Base-by-base conservation (phyloP, 2,329 filamentous ascomycete species). In the Colletotrichum sp. region DNA sequence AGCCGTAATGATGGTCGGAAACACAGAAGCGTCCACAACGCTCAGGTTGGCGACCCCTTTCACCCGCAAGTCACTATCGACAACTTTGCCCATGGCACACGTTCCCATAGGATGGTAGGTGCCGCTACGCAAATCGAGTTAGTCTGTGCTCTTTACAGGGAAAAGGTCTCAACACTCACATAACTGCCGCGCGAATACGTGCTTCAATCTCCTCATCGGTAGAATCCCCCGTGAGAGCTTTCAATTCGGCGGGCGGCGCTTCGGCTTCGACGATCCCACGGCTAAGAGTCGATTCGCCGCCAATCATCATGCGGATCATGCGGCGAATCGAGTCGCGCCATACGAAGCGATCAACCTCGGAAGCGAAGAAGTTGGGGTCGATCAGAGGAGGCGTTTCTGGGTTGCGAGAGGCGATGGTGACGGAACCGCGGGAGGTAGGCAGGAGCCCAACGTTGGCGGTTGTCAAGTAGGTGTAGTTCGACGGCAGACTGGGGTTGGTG, bases 11-110 rank as follows among this genome's bases (percentile, higher is more conserved):
- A 81, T 75, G 36, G 80, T 76, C 1, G 84, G 84, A 36, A 85
- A 81, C 12, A 86, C 80, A 13, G 82, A 85, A 8, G 84, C 82
- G 74, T 87, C 85, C 0, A 85, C 82, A 4, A 87, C 79, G 8
- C 84, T 81, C 26, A 87, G 78, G 18, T 80, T 80, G 2, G 77
- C 75, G 1, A 85, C 81, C 0, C 85, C 84, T 43, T 84, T 83
- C 14, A 87, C 84, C 13, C 79, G 78, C 48, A 86, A 77, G 18
- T 83, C 79, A 0, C 78, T 75, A 64, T 86, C 83, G 12, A 72
- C 69, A 16, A 72, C 63, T 30, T 83, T 84, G 34, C 84, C 56
- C 26, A 61, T 61, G 16, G 26, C 56, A 61, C 56, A 61, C 10
- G 56, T 30, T 21, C 18, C 56, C 56, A 61, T 61, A 0, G 56